phyloP scores from a whole-genome alignment of 306 rosid species.

The Castanea crenata region DNA sequence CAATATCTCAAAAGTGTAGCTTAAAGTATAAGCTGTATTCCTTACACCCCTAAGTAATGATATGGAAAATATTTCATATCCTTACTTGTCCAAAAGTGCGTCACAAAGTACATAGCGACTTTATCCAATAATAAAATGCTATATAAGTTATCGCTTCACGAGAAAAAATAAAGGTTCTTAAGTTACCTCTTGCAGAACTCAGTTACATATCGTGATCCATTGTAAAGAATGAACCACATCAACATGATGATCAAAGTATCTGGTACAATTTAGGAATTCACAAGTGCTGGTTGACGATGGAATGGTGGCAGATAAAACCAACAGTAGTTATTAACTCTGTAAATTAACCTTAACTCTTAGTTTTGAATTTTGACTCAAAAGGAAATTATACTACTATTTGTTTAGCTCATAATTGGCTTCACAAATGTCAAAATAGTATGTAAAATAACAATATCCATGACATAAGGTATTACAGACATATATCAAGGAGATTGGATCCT shows the following conservation, averaged over 20 bases:
- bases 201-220: conserved; percentile 41
- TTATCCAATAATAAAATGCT: background rate
- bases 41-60: background rate
- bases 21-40: background rate
- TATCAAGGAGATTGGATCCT: conserved; percentile 9
- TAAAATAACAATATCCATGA: too few relatives aligned
- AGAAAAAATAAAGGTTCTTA: background rate
- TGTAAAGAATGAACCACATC: conserved; percentile 69
- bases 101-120: background rate
- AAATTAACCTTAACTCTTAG: background rate
- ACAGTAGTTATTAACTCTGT: background rate
- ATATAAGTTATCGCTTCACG: background rate
- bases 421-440: too few relatives aligned
- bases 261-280: conserved; percentile 45
- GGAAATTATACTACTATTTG: too few relatives aligned
- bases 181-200: conserved; percentile 64
- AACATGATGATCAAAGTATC: conserved; percentile 69
- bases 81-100: background rate
- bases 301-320: conserved; percentile 4
- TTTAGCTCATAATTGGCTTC: background rate
- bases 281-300: conserved; percentile 14
- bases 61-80: background rate
- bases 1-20: background rate
- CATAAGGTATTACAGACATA: background rate
- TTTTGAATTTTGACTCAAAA: background rate